These are phyloP conservation scores for Mychonastes homosphaera DNA, from an alignment of 139 green algal species.

Conservation along the genomic window DNA sequence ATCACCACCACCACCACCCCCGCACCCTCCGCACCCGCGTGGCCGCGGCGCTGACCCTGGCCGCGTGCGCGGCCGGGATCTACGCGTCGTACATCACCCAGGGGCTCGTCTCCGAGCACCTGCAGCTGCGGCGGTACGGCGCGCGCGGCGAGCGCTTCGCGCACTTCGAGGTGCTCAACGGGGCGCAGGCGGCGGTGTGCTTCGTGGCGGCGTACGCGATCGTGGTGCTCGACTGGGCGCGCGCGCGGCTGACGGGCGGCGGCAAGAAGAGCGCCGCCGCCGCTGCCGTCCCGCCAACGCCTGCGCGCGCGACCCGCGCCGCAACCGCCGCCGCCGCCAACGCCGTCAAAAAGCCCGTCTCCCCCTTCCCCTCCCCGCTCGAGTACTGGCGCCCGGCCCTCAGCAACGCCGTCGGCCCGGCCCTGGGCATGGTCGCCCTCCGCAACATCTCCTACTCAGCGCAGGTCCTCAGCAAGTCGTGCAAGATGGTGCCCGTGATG, in stretches of 20 bases:
- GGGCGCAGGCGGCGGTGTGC: slow-evolving; percentile 73
- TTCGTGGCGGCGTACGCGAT: slow-evolving; percentile 73
- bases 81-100: slow-evolving; percentile 90
- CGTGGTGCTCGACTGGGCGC: slow-evolving; percentile 16
- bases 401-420: slow-evolving; percentile 80
- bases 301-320: no score
- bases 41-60: no score
- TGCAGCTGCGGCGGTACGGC: slow-evolving; percentile 76
- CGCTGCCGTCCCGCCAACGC: slow-evolving; percentile 2
- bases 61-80: slow-evolving; percentile 79
- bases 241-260: background rate
- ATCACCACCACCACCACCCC: no score
- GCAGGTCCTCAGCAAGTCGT: slow-evolving; percentile 93
- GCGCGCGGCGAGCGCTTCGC: slow-evolving; percentile 52
- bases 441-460: slow-evolving; percentile 89
- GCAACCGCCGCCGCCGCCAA: no score
- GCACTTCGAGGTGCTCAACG: slow-evolving; percentile 77
- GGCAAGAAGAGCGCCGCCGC: background rate
- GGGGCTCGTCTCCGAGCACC: slow-evolving; percentile 70
- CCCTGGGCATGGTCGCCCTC: slow-evolving; percentile 76
- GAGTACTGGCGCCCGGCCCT: slow-evolving; percentile 73
- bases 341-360: slow-evolving; percentile 9
- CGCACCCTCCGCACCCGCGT: no score
- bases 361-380: slow-evolving; percentile 26
- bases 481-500: slow-evolving; percentile 97